Conservation (phyloP, 768 basidiomycete genomes). For the Trametes cingulata region DNA sequence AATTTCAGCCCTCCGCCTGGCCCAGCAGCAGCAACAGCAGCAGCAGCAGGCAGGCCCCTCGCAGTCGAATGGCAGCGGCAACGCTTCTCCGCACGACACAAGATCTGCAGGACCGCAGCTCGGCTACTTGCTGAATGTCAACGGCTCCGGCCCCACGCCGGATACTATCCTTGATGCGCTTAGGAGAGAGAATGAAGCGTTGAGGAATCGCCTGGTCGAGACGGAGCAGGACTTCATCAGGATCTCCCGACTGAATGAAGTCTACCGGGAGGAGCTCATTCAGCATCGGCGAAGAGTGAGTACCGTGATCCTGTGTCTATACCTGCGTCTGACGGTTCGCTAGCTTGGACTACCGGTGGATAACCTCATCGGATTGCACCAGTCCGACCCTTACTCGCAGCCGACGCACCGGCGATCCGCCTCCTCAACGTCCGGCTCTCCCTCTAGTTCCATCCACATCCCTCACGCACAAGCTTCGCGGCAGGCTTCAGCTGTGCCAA, state of each 20-base stretch:
- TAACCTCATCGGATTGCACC: conserved; percentile 70
- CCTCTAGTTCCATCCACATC: conserved; percentile 45
- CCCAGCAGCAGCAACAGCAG: conserved; percentile 48
- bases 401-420: conserved; percentile 61
- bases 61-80: conserved; percentile 33
- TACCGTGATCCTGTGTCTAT: conserved; percentile 12
- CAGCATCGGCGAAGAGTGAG: conserved; percentile 74
- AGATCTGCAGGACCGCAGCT: conserved; percentile 9
- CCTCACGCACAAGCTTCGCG: conserved; percentile 33
- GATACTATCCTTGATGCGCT: conserved; percentile 76
- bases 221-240: conserved; percentile 79
- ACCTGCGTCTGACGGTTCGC: not conserved
- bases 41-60: conserved; percentile 51
- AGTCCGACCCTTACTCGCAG: conserved; percentile 68
- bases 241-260: conserved; percentile 73
- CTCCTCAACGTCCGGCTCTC: conserved; percentile 43
- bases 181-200: conserved; percentile 75
- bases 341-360: conserved; percentile 80
- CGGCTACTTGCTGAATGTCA: conserved; percentile 12
- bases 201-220: conserved; percentile 65
- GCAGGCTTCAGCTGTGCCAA: conserved; percentile 62
- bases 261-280: conserved; percentile 83
- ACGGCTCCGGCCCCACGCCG: conserved; percentile 34
- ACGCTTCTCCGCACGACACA: conserved; percentile 25
- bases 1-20: conserved; percentile 60